Conservation (phyloP, 352 stramenopile species). For the Phytophthora meadii region DNA sequence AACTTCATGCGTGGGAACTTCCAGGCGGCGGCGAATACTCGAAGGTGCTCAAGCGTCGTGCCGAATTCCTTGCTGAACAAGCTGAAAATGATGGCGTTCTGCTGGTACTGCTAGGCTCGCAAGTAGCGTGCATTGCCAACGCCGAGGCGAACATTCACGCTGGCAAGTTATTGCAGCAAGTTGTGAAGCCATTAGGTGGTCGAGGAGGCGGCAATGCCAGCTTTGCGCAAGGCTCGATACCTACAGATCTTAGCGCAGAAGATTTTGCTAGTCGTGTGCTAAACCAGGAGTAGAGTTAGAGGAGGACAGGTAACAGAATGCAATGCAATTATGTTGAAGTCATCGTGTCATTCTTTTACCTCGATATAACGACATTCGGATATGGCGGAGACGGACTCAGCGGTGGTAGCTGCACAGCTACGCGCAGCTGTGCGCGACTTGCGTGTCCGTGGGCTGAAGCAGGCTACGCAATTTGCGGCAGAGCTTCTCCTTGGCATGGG, state of each 20-base stretch:
- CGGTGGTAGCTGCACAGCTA: constrained; percentile 50
- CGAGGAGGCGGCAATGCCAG: constrained; percentile 63
- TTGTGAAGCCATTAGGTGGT: constrained; percentile 61
- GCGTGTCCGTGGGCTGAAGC: constrained; percentile 65
- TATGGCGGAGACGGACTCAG: constrained; percentile 23
- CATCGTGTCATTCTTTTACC: neutral
- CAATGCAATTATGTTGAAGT: no score
- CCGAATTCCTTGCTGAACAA: constrained; percentile 57
- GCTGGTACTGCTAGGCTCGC: constrained; percentile 56
- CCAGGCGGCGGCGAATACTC: constrained; percentile 42
- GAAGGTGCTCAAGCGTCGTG: constrained; percentile 67
- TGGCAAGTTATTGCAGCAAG: constrained; percentile 61
- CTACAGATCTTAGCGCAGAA: constrained; percentile 14
- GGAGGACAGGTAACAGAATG: neutral
- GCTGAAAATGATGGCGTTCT: constrained; percentile 39
- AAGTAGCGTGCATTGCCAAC: constrained; percentile 60
- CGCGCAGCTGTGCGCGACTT: constrained; percentile 58
- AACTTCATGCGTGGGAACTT: constrained; percentile 42
- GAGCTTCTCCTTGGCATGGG: constrained; percentile 81
- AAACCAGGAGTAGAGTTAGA: constrained; percentile 7
- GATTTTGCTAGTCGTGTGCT: constrained; percentile 36
- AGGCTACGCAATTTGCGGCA: constrained; percentile 73
- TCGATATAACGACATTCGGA: no score
- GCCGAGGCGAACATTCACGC: constrained; percentile 43
- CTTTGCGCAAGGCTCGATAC: constrained; percentile 70